Evolutionary conservation across 2,329 filamentous ascomycete species (phyloP).

Genomic region (Fusarium veterinarium): DNA sequence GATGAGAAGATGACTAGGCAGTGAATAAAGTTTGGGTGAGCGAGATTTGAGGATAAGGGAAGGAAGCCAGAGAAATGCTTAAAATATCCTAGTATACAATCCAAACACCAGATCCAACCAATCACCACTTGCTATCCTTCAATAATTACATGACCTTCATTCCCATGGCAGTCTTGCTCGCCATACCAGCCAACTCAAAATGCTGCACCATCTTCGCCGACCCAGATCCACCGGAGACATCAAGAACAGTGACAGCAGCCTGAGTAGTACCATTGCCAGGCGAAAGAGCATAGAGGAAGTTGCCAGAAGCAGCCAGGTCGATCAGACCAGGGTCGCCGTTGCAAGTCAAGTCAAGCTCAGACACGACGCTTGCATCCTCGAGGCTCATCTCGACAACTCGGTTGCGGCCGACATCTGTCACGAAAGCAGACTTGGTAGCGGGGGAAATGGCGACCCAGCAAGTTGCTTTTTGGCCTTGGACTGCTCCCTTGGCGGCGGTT

Average conservation of each 20-base stretch:
- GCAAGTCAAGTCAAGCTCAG: constrained; percentile 53
- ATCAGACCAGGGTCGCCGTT: constrained; percentile 65
- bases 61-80: too few relatives aligned
- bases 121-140: not conserved
- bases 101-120: not conserved
- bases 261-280: constrained; percentile 61
- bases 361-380: constrained; percentile 59
- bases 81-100: not conserved
- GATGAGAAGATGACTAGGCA: too few relatives aligned
- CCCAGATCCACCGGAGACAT: constrained; percentile 39
- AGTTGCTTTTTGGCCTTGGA: constrained; percentile 65
- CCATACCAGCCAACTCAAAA: constrained; percentile 43
- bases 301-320: constrained; percentile 64
- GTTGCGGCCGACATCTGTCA: constrained; percentile 66
- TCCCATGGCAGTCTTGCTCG: constrained; percentile 9
- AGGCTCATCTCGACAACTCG: constrained; percentile 67
- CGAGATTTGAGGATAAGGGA: too few relatives aligned
- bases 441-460: constrained; percentile 68
- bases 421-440: constrained; percentile 63
- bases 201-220: constrained; percentile 49
- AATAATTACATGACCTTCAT: constrained; percentile 10
- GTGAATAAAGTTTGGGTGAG: too few relatives aligned
- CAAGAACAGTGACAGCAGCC: constrained; percentile 53
- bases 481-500: constrained; percentile 51
- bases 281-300: constrained; percentile 67